Evolutionary conservation across 2,329 filamentous ascomycete genomes (phyloP), one percentile per base, ranked within the genome.

Genomic region (Arthrobotrys sinensis): DNA sequence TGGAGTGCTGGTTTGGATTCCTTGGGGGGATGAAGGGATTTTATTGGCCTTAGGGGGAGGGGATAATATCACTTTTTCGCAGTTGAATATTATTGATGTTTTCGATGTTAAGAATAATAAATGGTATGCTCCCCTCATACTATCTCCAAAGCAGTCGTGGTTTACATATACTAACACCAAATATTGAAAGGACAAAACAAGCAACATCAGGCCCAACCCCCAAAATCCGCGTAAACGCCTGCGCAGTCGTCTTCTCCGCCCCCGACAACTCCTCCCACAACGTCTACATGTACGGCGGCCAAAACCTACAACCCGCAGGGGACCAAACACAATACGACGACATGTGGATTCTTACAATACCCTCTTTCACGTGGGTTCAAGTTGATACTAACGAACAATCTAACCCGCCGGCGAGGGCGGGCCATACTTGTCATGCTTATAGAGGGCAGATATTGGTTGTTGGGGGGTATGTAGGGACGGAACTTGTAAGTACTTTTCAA

Each of bases 401-500:
- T 66, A 66, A 85, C 4, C 83, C 91, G 84, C 84, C 88, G 6
- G 91, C 86, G 2, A 88, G 93, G 67, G 89, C 90, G 0, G 92
- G 92, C 0, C 92, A 95, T 83, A 89, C 90, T 43, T 96, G 93
- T 84, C 89, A 94, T 80, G 88, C 89, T 81, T 95, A 93, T 84
- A 91, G 93, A 14, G 90, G 91, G 73, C 93, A 95, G 83, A 94
- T 96, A 90, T 86, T 96, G 79, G 87, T 91, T 6, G 86, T 95
- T 12, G 93, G 93, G 28, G 93, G 93, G 10, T 91, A 89, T 80
- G 88, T 90, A 6, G 90, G 89, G 1, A 84, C 86, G 28, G 85
- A 89, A 10, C 60, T 81, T 8, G 72, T 76, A 69, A 69, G 72
- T 34, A 24, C 28, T 24, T 36, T 19, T n/a, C 16, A n/a, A n/a